phyloP scores from a whole-genome alignment of 306 rosid genomes.

The Castanopsis chinensis region DNA sequence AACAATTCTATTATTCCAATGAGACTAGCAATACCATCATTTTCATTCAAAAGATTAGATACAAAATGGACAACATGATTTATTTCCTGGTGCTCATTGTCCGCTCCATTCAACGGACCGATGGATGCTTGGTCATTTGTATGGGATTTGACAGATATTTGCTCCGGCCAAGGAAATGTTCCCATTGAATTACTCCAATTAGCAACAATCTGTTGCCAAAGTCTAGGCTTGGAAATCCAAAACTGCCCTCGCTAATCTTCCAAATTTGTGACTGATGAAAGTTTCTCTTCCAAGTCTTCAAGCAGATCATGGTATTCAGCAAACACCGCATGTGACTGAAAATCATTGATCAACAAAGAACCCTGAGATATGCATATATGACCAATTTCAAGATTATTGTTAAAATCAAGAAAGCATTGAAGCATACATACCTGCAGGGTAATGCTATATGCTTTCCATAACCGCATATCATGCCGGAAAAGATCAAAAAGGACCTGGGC shows the following conservation, averaged over 20 bases:
- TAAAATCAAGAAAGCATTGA: conserved; percentile 1
- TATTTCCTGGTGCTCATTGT: neutral
- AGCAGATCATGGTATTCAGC: conserved; percentile 73
- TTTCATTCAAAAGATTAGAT: neutral
- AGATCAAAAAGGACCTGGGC: conserved; percentile 87
- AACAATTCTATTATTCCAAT: neutral
- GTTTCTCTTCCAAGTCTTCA: conserved; percentile 70
- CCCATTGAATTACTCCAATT: conserved; percentile 14
- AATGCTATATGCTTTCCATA: conserved; percentile 81
- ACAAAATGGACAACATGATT: neutral
- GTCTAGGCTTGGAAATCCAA: conserved; percentile 16
- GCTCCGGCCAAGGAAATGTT: conserved; percentile 16
- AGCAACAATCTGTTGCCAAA: conserved; percentile 31
- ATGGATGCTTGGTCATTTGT: conserved; percentile 1
- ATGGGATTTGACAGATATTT: neutral
- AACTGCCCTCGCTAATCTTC: conserved; percentile 36
- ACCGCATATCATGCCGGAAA: conserved; percentile 68
- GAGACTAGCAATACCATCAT: neutral
- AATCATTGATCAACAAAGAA: conserved; percentile 21
- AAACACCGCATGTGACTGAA: conserved; percentile 62
- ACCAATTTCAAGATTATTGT: conserved; percentile 2
- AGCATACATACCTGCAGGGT: conserved; percentile 67
- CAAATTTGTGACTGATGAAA: conserved; percentile 45
- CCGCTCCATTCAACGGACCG: neutral
- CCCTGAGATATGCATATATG: neutral